Conservation (phyloP, 2,329 filamentous ascomycete genomes). For the Atkinsonella texensis region DNA sequence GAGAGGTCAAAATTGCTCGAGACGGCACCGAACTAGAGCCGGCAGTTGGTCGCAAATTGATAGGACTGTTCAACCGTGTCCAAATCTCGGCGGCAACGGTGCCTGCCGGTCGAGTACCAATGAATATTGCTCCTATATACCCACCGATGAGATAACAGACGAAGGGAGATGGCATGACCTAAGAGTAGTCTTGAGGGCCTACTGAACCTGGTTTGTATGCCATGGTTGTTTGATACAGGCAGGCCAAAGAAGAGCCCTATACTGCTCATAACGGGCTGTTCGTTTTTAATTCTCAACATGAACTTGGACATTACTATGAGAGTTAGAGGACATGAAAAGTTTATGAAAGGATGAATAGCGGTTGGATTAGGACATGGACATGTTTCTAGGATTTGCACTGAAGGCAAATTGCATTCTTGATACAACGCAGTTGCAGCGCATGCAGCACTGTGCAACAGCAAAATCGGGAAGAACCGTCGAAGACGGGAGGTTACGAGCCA, state of each 20-base stretch:
- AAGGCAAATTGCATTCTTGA: neutral
- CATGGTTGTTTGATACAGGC: neutral
- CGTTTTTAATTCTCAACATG: neutral
- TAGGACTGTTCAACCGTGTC: conserved; percentile 62
- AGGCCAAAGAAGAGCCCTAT: neutral
- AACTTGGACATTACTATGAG: neutral
- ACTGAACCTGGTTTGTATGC: neutral
- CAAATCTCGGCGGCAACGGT: conserved; percentile 26
- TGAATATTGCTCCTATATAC: conserved; percentile 26
- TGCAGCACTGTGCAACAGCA: neutral
- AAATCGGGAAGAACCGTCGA: neutral
- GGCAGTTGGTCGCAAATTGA: conserved; percentile 59
- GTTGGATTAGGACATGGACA: neutral
- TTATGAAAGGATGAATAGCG: neutral
- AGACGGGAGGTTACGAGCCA: too few relatives aligned
- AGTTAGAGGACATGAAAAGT: neutral
- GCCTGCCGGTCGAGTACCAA: conserved; percentile 18
- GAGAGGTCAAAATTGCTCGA: conserved; percentile 90
- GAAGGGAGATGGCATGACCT: neutral
- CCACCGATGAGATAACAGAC: conserved; percentile 20
- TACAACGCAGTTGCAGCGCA: neutral
- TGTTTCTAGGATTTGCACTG: neutral
- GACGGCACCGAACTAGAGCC: conserved; percentile 92
- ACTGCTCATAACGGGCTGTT: neutral
- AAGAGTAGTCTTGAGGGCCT: too few relatives aligned